Percentiles rank a stretch among this genome's conserved stretches.
Evolutionary conservation across 257 asterid species (phyloP).

Genomic region (Osmanthus fragrans): DNA sequence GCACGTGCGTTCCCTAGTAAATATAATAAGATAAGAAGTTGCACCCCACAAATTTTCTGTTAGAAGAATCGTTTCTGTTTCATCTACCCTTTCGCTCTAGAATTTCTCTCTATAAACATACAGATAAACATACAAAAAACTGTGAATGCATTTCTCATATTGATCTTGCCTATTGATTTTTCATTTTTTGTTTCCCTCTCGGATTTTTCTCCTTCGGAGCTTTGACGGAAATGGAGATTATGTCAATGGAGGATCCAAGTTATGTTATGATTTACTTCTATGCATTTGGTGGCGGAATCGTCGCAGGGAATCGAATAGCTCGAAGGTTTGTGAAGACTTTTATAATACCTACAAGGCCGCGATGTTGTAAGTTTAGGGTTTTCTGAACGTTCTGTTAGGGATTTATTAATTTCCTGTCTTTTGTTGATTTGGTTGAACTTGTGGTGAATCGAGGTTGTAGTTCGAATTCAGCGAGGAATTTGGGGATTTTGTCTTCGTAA

Average conservation of each 20-base stretch:
- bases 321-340: constrained; percentile 42
- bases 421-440: constrained; percentile 16
- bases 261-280: constrained; percentile 32
- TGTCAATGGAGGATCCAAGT: constrained; percentile 49
- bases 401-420: constrained; percentile 19
- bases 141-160: constrained; percentile 27
- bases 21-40: background rate
- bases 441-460: constrained; percentile 11
- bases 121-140: constrained; percentile 2
- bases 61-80: background rate
- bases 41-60: background rate
- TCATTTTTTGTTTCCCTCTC: background rate
- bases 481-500: constrained; percentile 2
- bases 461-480: constrained; percentile 12
- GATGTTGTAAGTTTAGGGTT: constrained; percentile 71
- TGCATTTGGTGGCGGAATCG: constrained; percentile 53
- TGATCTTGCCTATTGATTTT: constrained; percentile 8
- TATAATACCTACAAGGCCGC: constrained; percentile 59
- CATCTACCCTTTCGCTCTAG: constrained; percentile 28
- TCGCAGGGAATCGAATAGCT: constrained; percentile 66
- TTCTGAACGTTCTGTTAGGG: constrained; percentile 40
- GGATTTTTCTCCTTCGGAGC: background rate
- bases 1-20: too few relatives aligned
- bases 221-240: constrained; percentile 47
- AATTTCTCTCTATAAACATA: background rate